These are phyloP conservation scores for Komagataea norvegica DNA, from an alignment of 1,139 yeast species.

Conservation along the genomic window DNA sequence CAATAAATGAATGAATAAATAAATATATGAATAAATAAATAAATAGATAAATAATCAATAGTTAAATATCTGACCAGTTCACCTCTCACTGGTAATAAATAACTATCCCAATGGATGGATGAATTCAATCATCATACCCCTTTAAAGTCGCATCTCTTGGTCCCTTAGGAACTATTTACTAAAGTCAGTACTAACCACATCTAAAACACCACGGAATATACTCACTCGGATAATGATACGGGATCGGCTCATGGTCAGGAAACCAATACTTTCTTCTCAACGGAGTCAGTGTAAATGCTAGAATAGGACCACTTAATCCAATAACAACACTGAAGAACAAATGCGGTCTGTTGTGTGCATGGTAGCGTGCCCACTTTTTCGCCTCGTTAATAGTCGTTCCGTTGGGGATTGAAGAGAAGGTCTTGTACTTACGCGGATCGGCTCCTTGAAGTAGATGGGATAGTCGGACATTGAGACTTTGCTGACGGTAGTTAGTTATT, in stretches of 20 bases:
- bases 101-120: background rate
- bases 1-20: slow-evolving; percentile 5
- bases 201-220: background rate
- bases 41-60: slow-evolving; percentile 5
- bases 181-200: background rate
- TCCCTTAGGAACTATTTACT: slow-evolving; percentile 42
- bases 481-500: background rate
- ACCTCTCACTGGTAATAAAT: no score
- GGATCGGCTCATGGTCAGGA: slow-evolving; percentile 65
- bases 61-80: no score
- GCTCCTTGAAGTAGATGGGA: slow-evolving; percentile 59
- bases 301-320: slow-evolving; percentile 65
- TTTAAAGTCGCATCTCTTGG: slow-evolving; percentile 44
- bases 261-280: slow-evolving; percentile 66
- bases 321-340: slow-evolving; percentile 64
- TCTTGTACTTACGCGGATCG: slow-evolving; percentile 49
- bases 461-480: slow-evolving; percentile 25
- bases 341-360: slow-evolving; percentile 77
- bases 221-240: slow-evolving; percentile 55
- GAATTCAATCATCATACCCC: slow-evolving; percentile 50
- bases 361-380: slow-evolving; percentile 67
- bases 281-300: slow-evolving; percentile 58
- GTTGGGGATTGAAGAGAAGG: background rate
- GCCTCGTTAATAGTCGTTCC: background rate
- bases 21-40: slow-evolving; percentile 4